Base-by-base conservation (phyloP, 192 early-diverging fungal species). In the Linnemannia schmuckeri region DNA sequence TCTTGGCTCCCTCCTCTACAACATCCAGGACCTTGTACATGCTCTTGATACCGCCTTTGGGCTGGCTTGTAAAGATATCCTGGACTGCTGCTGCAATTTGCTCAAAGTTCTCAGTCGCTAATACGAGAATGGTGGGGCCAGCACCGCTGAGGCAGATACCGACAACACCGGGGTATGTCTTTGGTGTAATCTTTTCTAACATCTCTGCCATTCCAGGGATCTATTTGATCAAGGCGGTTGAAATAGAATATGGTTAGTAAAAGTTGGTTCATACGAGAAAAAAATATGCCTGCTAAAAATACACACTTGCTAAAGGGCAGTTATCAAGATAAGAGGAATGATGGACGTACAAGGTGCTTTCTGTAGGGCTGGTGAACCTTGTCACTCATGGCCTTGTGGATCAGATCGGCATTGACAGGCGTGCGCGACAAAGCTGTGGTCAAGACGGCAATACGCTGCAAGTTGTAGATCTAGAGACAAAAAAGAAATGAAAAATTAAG, bases 321-420 rank as follows among this genome's bases (percentile, higher is more conserved):
- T 18, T 55, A 4, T 2, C 40, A 27, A 41, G 22, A 24, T 3
- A 76, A 35, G n/a, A 17, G n/a, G 17, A 24, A 1, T 9, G 1
- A 57, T 66, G 42, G 38, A 77, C 79, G 72, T 88, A 99, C 95
- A 87, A 99, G 90, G 85, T 96, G 94, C 82, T 95, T 95, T 47
- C 99, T 91, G 89, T 99, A 98, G 9, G 95, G 95, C 89, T 99
- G 99, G 88, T 99, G 99, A n/a, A 99, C 89, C 83, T 93, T 93
- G 90, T 99, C 99, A 78, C 94, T 94, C 98, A 99, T 99, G 9
- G 97, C 96, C 74, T 96, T 95, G 83, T 91, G 94, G 81, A 99
- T 95, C 44, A 97, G 79, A 82, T 93, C 92, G 5, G 97, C 91
- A 82, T 96, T 91, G 41, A 94, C 95, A 8, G 93, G 92, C 38